Base-by-base conservation (phyloP, 225 moss, liverwort and hornwort species). In the Takakia lepidozioides region DNA sequence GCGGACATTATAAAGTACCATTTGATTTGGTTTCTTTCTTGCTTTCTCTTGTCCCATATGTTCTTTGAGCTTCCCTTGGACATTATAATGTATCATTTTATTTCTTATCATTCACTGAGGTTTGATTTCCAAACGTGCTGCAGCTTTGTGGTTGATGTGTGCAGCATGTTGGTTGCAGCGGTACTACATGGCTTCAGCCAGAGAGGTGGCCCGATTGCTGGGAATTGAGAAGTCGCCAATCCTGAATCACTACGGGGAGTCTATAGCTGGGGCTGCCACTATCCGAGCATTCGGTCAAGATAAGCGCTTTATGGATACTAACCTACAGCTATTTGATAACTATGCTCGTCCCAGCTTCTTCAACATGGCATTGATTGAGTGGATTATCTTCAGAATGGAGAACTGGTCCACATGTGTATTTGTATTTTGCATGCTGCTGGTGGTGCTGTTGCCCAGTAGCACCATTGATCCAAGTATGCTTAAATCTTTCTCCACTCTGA, bases 361-460 rank as follows among this genome's bases (percentile, higher is more conserved):
- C 10, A 54, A 54, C 20, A 21, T 38, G 16, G 53, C 34, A 54
- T 20, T 35, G 14, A 54, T 54, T 4, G 36, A 54, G 16, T 54
- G 53, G 53, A 19, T 54, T 19, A 22, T 54, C 24, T 39, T 54
- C 13, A 29, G 53, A 19, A 54, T 54, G 53, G 53, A 54, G 53
- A 9, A 35, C 10, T 16, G 35, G 10, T 54, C 34, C 19, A 36
- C 19, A 8, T 17, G 35, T 18, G 36, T 54, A 3, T 54, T 54
- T 20, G 19, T 20, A 2, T 13, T 54, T 4, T 32, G 19, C 8
- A 23, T 54, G 22, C 4, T 54, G 9, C 38, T 36, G 8, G 53
- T 54, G 13, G 53, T 54, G 19, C 23, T 22, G 7, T 54, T 54
- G 5, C 53, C 53, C 3, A 20, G 8, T 11, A 18, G 30, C 10